Evolutionary conservation across 345 rosid species (phyloP).

Genomic region (Noccaea caerulescens): DNA sequence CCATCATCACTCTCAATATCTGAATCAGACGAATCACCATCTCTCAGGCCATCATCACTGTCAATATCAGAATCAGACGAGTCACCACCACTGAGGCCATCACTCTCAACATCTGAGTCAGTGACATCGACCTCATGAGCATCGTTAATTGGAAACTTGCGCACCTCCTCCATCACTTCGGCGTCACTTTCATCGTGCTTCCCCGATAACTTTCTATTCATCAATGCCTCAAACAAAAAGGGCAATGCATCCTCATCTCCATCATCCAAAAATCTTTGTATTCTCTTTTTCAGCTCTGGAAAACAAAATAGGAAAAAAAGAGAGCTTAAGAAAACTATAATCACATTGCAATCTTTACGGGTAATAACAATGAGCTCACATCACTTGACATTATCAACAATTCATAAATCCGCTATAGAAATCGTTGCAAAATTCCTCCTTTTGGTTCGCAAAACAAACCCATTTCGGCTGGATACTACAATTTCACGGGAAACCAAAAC

Average conservation of each 20-base stretch:
- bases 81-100: slow-evolving; percentile 2
- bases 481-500: neutral
- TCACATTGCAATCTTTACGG: neutral
- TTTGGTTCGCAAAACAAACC: neutral
- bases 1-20: slow-evolving; percentile 20
- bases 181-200: slow-evolving; percentile 61
- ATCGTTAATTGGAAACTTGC: slow-evolving; percentile 29
- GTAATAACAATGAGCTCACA: neutral
- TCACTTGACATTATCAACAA: neutral
- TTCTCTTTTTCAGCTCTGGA: slow-evolving; percentile 63
- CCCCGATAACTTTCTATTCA: slow-evolving; percentile 68
- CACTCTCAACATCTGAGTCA: slow-evolving; percentile 30
- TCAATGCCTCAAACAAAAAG: slow-evolving; percentile 59
- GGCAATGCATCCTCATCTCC: slow-evolving; percentile 68
- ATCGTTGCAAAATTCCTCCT: slow-evolving; percentile 2
- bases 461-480: neutral
- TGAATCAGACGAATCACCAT: slow-evolving; percentile 2
- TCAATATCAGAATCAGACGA: slow-evolving; percentile 31
- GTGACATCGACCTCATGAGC: neutral
- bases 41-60: neutral
- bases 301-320: neutral
- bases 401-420: neutral
- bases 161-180: slow-evolving; percentile 54
- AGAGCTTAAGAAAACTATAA: neutral
- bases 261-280: slow-evolving; percentile 50